phyloP scores from a whole-genome alignment of 495 filamentous ascomycete species.

The Xylaria sp. region DNA sequence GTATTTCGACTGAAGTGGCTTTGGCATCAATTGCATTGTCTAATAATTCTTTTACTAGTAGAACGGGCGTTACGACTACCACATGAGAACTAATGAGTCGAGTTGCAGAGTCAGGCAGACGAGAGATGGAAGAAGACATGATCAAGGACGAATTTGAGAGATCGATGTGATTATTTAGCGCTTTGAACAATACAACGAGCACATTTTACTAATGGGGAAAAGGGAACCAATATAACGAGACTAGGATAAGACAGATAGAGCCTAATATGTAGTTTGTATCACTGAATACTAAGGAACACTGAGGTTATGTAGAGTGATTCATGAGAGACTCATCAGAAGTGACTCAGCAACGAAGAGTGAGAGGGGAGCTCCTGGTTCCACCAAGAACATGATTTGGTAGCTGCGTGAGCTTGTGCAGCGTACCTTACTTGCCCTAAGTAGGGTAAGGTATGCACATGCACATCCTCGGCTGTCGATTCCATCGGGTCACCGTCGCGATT shows the following conservation, averaged over 20 bases:
- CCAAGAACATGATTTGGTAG: not conserved
- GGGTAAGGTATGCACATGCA: not conserved
- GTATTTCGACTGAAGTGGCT: conserved; percentile 73
- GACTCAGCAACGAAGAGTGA: not conserved
- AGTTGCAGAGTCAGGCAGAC: conserved; percentile 68
- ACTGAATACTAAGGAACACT: not conserved
- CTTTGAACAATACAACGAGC: not conserved
- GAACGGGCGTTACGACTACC: conserved; percentile 72
- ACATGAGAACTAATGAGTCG: conserved; percentile 75
- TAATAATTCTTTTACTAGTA: conserved; percentile 87
- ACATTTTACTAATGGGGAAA: too few species aligned
- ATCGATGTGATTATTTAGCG: not conserved
- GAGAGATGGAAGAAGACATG: conserved; percentile 44
- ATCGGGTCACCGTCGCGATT: not conserved
- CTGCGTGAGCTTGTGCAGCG: not conserved
- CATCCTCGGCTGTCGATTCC: not conserved
- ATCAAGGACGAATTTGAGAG: not conserved
- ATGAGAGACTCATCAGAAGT: not conserved
- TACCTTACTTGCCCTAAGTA: too few species aligned
- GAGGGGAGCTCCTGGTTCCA: not conserved
- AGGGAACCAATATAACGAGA: not conserved
- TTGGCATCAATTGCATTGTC: conserved; percentile 91
- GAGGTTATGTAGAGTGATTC: not conserved
- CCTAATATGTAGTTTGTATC: not conserved
- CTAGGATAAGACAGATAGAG: not conserved